Base-by-base conservation (phyloP, 345 rosid species). In the Cardiospermum halicacabum region DNA sequence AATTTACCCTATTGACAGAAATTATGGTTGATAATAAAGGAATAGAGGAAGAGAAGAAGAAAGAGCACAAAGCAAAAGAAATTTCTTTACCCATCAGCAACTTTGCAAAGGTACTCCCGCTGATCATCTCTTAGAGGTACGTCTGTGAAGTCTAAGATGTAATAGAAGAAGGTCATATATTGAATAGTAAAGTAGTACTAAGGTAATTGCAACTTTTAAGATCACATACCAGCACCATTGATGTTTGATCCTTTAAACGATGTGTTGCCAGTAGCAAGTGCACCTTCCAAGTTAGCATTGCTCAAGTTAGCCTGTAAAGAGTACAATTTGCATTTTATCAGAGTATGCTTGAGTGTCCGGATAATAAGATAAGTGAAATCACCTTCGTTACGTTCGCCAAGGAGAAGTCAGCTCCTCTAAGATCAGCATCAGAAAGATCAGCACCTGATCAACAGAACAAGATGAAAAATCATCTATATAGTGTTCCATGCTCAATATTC, bases 271-370 rank as follows among this genome's bases (percentile, higher is more conserved):
- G 97, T 90, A 64, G 82, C 83, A 66, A 82, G 78, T 4, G 96
- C 96, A 65, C 98, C 98, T 85, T 90, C 98, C 75, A 93, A 76
- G 77, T 86, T 93, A 53, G 96, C 98, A 69, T 93, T 90, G 59
- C 80, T 85, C 69, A 93, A 66, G 68, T 90, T 93, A 58, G 65
- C 97, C 98, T 93, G 81, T 75, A 76, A 30, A 50, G 69, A 58
- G 60, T 34, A n/a, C 18, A 18, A 6, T 25, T 16, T 12, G 30
- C 34, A 49, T 34, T 34, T 34, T 24, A 51, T 7, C 24, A 22
- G 19, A 13, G 0, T 11, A 30, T 48, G 55, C 28, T 11, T 27
- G 27, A 1, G 56, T 26, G 5, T 18, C 6, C 39, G 19, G 11
- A 28, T 34, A 45, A 43, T 10, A 28, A 26, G 22, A n/a, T 28